phyloP scores from a whole-genome alignment of 169 alveolate species.

The Plasmodium falciparum region DNA sequence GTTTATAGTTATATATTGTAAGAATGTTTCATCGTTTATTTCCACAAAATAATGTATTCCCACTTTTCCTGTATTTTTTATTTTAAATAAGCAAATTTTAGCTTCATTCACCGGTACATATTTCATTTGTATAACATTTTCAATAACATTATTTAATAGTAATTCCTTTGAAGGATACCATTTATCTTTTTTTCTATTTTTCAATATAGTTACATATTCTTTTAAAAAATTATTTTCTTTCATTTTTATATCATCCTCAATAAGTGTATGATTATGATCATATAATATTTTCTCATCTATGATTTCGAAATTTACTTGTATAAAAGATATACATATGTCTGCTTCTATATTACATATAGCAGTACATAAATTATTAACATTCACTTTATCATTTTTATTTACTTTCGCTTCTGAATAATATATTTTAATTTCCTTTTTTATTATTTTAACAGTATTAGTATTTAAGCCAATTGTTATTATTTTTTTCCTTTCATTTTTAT shows the following conservation, averaged over 20 bases:
- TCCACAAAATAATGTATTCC: slow-evolving; percentile 25
- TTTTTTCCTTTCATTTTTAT: slow-evolving; percentile 29
- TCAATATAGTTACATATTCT: background rate
- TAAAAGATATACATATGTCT: slow-evolving; percentile 57
- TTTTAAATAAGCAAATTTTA: slow-evolving; percentile 48
- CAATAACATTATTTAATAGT: slow-evolving; percentile 11
- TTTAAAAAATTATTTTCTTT: slow-evolving; percentile 1
- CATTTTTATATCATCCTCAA: background rate
- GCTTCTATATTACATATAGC: slow-evolving; percentile 21
- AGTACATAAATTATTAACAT: slow-evolving; percentile 17
- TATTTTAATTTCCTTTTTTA: slow-evolving; percentile 48
- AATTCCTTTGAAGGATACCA: background rate
- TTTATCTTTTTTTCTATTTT: slow-evolving; percentile 12
- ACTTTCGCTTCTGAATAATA: slow-evolving; percentile 29
- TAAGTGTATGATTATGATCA: background rate
- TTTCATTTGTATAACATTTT: slow-evolving; percentile 40
- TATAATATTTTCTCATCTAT: slow-evolving; percentile 15
- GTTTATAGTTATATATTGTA: slow-evolving; percentile 39
- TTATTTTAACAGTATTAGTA: slow-evolving; percentile 13
- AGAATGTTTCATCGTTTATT: slow-evolving; percentile 42
- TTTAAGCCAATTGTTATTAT: slow-evolving; percentile 37
- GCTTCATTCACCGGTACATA: slow-evolving; percentile 48
- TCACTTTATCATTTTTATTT: slow-evolving; percentile 18
- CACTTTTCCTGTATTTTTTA: slow-evolving; percentile 68
- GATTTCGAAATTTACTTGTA: slow-evolving; percentile 34